Evolutionary conservation across 2,329 filamentous ascomycete genomes (phyloP).

Genomic region (Tolypocladium nubicola): DNA sequence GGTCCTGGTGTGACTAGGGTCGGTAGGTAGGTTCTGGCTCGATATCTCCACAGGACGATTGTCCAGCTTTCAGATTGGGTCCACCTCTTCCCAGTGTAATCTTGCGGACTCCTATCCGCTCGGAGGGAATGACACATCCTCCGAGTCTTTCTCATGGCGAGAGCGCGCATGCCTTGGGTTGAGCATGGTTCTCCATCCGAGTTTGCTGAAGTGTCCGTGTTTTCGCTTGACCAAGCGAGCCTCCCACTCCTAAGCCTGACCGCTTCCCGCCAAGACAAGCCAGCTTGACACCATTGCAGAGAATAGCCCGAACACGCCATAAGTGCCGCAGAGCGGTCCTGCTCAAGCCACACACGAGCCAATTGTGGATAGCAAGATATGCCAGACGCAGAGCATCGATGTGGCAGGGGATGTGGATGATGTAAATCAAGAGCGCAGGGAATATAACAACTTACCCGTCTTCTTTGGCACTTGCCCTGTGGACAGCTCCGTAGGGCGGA

Average conservation of each 20-base stretch:
- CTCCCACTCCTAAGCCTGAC: slow-evolving; percentile 13
- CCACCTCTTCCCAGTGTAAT: slow-evolving; percentile 1
- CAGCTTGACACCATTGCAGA: neutral
- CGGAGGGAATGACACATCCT: neutral
- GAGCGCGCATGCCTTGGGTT: neutral
- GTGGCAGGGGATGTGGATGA: neutral
- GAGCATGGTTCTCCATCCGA: slow-evolving; percentile 3
- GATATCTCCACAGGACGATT: slow-evolving; percentile 16
- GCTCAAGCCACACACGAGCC: neutral
- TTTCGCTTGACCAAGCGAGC: slow-evolving; percentile 10
- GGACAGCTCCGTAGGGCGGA: slow-evolving; percentile 24
- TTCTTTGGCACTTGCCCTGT: slow-evolving; percentile 54
- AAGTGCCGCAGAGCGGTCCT: neutral
- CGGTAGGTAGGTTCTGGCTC: slow-evolving; percentile 16
- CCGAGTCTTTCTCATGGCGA: neutral
- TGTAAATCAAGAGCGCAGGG: neutral
- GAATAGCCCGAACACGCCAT: neutral
- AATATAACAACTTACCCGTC: slow-evolving; percentile 28
- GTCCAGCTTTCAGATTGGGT: slow-evolving; percentile 4
- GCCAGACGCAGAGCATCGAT: neutral
- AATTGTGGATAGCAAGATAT: neutral
- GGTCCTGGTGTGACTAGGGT: slow-evolving; percentile 21
- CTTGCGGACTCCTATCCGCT: neutral
- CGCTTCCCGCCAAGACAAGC: slow-evolving; percentile 13
- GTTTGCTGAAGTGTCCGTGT: slow-evolving; percentile 10